These are phyloP conservation scores for Microthlaspi erraticum DNA, from an alignment of 345 rosid species.

Conservation along the genomic window DNA sequence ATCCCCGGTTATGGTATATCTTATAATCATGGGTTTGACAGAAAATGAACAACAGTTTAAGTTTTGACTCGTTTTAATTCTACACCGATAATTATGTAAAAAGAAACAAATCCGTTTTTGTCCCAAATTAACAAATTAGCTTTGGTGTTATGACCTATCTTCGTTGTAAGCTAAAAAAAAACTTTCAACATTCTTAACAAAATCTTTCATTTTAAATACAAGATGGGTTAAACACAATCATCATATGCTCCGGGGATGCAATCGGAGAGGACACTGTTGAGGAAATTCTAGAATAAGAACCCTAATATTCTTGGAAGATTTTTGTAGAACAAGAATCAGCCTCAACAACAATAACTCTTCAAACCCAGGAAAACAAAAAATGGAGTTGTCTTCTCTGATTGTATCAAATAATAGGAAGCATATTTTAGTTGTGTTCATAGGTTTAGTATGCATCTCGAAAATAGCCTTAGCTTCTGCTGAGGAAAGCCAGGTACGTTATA, in stretches of 20 bases:
- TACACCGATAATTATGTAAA: slow-evolving; percentile 20
- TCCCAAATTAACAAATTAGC: slow-evolving; percentile 34
- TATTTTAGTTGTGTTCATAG: slow-evolving; percentile 34
- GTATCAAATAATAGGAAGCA: slow-evolving; percentile 30
- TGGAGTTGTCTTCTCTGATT: slow-evolving; percentile 42
- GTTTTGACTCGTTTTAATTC: slow-evolving; percentile 14
- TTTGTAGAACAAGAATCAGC: slow-evolving; percentile 38
- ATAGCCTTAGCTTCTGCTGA: slow-evolving; percentile 30
- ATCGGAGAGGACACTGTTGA: slow-evolving; percentile 38
- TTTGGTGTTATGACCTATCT: slow-evolving; percentile 27
- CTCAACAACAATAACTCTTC: slow-evolving; percentile 20
- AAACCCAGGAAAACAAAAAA: slow-evolving; percentile 3
- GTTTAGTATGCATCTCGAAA: slow-evolving; percentile 28
- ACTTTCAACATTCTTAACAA: slow-evolving; percentile 14
- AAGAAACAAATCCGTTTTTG: slow-evolving; percentile 31
- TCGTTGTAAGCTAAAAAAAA: slow-evolving; percentile 37
- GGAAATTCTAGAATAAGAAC: slow-evolving; percentile 34
- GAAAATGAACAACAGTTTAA: slow-evolving; percentile 17
- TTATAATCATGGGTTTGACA: background rate
- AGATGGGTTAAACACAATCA: slow-evolving; percentile 35
- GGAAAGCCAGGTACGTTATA: slow-evolving; percentile 23
- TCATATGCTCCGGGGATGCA: slow-evolving; percentile 34
- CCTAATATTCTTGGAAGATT: slow-evolving; percentile 33
- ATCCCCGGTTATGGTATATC: too few relatives aligned
- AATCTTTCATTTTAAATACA: slow-evolving; percentile 32